phyloP scores from a whole-genome alignment of 345 rosid genomes.

The Syzygium aromaticum region DNA sequence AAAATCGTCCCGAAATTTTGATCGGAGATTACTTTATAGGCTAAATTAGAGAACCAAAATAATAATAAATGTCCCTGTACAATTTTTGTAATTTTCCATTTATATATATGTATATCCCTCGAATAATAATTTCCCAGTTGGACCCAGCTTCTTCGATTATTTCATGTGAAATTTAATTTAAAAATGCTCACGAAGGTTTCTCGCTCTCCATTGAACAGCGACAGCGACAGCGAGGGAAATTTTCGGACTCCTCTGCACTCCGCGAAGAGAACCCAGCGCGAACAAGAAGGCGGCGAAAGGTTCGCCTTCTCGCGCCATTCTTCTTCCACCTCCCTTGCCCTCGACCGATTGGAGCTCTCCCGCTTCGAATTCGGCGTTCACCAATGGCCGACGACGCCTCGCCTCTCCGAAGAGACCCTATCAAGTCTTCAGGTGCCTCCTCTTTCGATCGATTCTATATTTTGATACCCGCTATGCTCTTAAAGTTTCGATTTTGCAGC shows the following conservation, averaged over 20 bases:
- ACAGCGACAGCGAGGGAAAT: background rate
- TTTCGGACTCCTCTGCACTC: background rate
- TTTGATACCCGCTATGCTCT: background rate
- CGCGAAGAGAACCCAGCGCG: background rate
- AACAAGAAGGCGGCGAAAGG: background rate
- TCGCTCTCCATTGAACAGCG: background rate
- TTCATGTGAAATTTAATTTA: background rate
- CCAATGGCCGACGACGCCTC: constrained; percentile 64
- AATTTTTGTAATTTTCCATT: background rate
- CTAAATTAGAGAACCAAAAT: background rate
- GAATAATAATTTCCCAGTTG: background rate
- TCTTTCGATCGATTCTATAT: background rate
- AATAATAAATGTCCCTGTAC: background rate
- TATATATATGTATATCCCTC: background rate
- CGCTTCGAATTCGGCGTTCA: background rate
- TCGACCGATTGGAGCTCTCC: background rate
- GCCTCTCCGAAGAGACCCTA: constrained; percentile 52
- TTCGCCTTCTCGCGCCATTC: background rate
- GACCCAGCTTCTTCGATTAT: background rate
- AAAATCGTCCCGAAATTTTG: background rate
- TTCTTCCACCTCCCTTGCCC: background rate
- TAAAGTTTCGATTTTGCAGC: constrained; percentile 10
- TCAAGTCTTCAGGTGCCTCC: constrained; percentile 57
- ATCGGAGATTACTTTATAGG: background rate
- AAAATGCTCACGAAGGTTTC: background rate